Percentiles rank a stretch among this genome's conserved stretches.
phyloP scores from a whole-genome alignment of 441 rosid species.

The Euphorbia schlechtendalii region DNA sequence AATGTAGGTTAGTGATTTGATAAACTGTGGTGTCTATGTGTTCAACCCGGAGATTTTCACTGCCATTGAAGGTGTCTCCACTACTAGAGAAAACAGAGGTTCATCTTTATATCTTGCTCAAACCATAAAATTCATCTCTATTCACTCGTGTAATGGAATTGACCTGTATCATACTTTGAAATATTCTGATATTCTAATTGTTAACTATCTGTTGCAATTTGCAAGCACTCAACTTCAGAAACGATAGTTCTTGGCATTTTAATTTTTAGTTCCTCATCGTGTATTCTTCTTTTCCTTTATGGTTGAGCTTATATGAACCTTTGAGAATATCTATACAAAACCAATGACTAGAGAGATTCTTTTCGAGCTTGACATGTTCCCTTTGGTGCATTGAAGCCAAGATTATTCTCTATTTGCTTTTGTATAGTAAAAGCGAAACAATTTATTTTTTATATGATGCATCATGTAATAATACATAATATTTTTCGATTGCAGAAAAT shows the following conservation, averaged over 20 bases:
- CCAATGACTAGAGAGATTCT: neutral
- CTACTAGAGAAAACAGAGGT: slow-evolving; percentile 56
- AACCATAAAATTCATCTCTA: neutral
- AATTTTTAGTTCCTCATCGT: neutral
- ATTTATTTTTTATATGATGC: neutral
- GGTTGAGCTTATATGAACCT: neutral
- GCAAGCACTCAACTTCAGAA: neutral
- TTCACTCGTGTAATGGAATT: neutral
- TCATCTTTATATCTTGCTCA: slow-evolving; percentile 15
- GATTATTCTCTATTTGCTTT: neutral
- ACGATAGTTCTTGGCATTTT: neutral
- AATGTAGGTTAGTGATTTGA: slow-evolving; percentile 73
- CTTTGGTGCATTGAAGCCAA: neutral
- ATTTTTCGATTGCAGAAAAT: slow-evolving; percentile 38
- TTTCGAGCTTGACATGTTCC: neutral
- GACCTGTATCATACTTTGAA: neutral
- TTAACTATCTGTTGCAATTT: neutral
- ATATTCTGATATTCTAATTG: neutral
- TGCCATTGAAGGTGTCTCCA: slow-evolving; percentile 51
- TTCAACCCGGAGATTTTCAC: slow-evolving; percentile 60
- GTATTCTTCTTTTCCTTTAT: neutral
- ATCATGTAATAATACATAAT: neutral
- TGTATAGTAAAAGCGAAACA: neutral
- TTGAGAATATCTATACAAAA: neutral
- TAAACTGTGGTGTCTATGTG: slow-evolving; percentile 78